Percentiles rank a stretch among this genome's conserved stretches.
These are phyloP conservation scores for Chlamydomonas applanata DNA, from an alignment of 139 green algal species.

Conservation along the genomic window DNA sequence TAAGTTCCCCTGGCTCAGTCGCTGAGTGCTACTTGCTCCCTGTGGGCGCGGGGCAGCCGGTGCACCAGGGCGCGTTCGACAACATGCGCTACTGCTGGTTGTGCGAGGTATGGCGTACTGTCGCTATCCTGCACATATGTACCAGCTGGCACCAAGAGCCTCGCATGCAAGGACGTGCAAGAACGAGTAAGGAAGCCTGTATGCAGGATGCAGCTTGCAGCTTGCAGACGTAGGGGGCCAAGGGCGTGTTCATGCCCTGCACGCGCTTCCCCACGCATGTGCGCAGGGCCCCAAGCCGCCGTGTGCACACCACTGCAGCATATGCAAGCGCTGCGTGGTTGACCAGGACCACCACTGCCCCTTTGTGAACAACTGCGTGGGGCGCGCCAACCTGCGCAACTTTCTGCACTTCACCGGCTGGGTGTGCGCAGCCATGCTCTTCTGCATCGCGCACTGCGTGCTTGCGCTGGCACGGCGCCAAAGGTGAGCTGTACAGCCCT, in stretches of 20 bases:
- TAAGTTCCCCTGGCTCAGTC: constrained; percentile 25
- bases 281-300: constrained; percentile 22
- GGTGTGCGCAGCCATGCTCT: constrained; percentile 15
- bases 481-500: no score
- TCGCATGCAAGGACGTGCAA: no score
- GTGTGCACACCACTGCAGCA: constrained; percentile 47
- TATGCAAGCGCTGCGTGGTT: constrained; percentile 45
- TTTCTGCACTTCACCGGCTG: constrained; percentile 48
- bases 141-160: no score
- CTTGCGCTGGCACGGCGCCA: no score
- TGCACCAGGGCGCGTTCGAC: constrained; percentile 15
- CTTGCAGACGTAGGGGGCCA: no score
- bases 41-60: not conserved
- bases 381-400: constrained; percentile 40
- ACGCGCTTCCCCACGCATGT: not conserved
- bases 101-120: constrained; percentile 20
- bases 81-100: constrained; percentile 27
- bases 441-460: not conserved
- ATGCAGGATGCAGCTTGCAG: no score
- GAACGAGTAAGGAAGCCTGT: no score
- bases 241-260: not conserved
- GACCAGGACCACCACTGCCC: constrained; percentile 60
- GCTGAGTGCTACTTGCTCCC: constrained; percentile 17
- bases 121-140: no score
- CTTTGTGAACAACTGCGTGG: constrained; percentile 34